Evolutionary conservation across 2,329 filamentous ascomycete genomes (phyloP).

Genomic region (Lachnellula arida): DNA sequence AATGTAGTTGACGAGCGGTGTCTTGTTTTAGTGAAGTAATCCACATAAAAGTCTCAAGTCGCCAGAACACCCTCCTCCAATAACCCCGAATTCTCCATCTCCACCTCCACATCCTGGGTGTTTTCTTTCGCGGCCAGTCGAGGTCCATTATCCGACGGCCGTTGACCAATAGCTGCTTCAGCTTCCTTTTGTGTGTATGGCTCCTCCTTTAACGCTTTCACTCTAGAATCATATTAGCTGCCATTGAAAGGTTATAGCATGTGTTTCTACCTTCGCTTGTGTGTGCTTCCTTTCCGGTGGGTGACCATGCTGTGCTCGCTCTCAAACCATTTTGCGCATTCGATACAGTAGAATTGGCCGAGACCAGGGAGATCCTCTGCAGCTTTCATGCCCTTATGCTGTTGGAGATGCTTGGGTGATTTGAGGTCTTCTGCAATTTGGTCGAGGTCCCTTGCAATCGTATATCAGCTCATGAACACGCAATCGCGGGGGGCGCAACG

Average conservation of each 20-base stretch:
- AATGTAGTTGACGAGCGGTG: neutral
- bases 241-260: neutral
- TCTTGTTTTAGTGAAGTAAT: neutral
- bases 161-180: conserved; percentile 71
- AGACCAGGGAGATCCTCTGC: conserved; percentile 83
- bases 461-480: neutral
- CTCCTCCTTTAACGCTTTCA: conserved; percentile 77
- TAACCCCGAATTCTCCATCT: conserved; percentile 33
- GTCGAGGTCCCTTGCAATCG: conserved; percentile 70
- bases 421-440: conserved; percentile 81
- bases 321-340: conserved; percentile 97
- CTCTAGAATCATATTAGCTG: conserved; percentile 43
- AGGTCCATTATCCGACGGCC: conserved; percentile 63
- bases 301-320: conserved; percentile 68
- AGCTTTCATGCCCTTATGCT: conserved; percentile 74
- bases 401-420: conserved; percentile 72
- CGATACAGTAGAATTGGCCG: conserved; percentile 80
- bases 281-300: conserved; percentile 83
- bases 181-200: conserved; percentile 84
- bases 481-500: neutral
- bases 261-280: conserved; percentile 70
- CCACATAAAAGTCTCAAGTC: conserved; percentile 14
- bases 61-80: conserved; percentile 15
- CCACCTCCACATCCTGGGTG: conserved; percentile 38
- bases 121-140: conserved; percentile 32